Conservation (phyloP, 1,284 basidiomycete species). For the Phellopilus nigrolimitatus region DNA sequence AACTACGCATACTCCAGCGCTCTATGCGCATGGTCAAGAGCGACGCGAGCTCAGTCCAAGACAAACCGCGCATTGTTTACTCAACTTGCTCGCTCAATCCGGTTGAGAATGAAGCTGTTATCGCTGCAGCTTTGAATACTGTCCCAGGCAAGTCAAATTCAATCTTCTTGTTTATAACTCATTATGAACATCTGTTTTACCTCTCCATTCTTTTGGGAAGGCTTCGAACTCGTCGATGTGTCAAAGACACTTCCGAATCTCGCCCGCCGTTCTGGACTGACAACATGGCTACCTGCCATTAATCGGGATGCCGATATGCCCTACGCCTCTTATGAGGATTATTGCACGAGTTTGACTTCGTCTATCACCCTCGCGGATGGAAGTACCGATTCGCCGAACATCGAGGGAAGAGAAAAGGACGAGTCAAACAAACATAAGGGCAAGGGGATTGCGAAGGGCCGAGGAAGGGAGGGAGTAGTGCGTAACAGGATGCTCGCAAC, state of each 20-base stretch:
- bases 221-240: constrained; percentile 82
- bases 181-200: constrained; percentile 11
- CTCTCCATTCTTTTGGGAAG: too few species aligned
- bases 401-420: not conserved
- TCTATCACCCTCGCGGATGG: not conserved
- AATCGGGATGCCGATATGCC: constrained; percentile 40
- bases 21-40: constrained; percentile 88
- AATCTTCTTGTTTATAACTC: constrained; percentile 6
- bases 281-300: constrained; percentile 67
- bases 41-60: constrained; percentile 31
- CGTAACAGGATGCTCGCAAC: constrained; percentile 61
- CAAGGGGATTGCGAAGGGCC: not conserved
- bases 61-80: constrained; percentile 83
- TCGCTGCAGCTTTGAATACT: constrained; percentile 76
- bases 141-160: constrained; percentile 51
- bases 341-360: constrained; percentile 39
- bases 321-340: constrained; percentile 53
- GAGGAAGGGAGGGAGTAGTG: constrained; percentile 34
- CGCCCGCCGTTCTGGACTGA: constrained; percentile 70
- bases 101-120: constrained; percentile 95
- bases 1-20: constrained; percentile 87
- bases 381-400: not conserved
- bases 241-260: constrained; percentile 68
- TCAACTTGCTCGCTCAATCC: constrained; percentile 99
- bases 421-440: not conserved